Percentiles rank a stretch among this genome's conserved stretches.
These are phyloP conservation scores for Globisporangium paroecandrum DNA, from an alignment of 352 stramenopile species.

Conservation along the genomic window DNA sequence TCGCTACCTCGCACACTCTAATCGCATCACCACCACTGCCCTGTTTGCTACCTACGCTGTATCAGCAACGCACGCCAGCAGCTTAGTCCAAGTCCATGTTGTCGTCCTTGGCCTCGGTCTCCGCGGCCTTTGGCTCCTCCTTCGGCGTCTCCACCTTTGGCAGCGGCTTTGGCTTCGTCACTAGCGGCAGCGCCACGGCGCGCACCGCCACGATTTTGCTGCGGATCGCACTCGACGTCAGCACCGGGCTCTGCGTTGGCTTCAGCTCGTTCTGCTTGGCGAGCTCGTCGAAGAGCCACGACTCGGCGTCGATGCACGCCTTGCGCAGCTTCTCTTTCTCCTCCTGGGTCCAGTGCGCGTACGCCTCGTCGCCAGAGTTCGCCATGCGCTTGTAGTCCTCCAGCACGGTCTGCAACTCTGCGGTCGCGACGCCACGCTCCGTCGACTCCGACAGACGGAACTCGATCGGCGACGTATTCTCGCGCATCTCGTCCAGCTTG, in stretches of 20 bases:
- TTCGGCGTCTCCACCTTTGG: conserved; percentile 72
- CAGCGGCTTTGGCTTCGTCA: conserved; percentile 95
- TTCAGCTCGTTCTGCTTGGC: conserved; percentile 91
- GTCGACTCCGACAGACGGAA: conserved; percentile 90
- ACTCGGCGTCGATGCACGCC: conserved; percentile 83
- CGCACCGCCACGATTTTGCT: conserved; percentile 90
- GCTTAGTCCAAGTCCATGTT: conserved; percentile 89
- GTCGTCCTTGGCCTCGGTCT: conserved; percentile 48
- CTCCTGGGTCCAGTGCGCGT: conserved; percentile 95
- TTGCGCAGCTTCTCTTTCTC: conserved; percentile 93
- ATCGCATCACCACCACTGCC: neutral
- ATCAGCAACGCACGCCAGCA: neutral
- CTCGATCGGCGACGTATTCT: conserved; percentile 92
- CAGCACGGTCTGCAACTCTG: conserved; percentile 90
- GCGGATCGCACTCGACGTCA: conserved; percentile 89
- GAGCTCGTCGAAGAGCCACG: conserved; percentile 96
- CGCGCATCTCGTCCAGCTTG: conserved; percentile 95
- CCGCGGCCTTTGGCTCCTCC: conserved; percentile 28
- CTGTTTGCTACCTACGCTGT: neutral
- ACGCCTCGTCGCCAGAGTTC: conserved; percentile 91
- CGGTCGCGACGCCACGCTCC: conserved; percentile 83
- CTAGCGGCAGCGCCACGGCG: conserved; percentile 89
- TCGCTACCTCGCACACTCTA: neutral
- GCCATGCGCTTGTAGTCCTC: conserved; percentile 95
- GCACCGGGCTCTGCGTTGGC: conserved; percentile 85